Conservation (phyloP, 1,284 basidiomycete genomes). For the Cutaneotrichosporon sp. region DNA sequence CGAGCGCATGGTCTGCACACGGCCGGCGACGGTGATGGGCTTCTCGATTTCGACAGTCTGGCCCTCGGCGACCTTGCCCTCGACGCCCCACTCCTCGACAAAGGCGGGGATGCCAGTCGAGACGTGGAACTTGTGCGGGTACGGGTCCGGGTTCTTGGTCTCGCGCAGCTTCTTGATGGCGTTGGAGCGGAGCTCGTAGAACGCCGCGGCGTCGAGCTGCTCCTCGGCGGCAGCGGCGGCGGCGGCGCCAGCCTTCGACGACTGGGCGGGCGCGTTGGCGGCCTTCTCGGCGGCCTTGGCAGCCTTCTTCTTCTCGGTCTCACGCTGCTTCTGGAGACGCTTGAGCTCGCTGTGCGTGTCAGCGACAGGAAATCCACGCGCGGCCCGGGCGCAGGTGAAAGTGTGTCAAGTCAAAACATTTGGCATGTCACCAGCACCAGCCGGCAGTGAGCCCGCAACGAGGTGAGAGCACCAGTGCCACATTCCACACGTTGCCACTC, state of each 20-base stretch:
- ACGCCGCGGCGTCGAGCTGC: slow-evolving; percentile 65
- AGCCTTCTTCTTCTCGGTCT: slow-evolving; percentile 82
- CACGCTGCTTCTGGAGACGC: slow-evolving; percentile 80
- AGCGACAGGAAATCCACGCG: not conserved
- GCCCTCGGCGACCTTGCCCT: slow-evolving; percentile 64
- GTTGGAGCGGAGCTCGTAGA: slow-evolving; percentile 88
- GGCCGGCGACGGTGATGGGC: slow-evolving; percentile 71
- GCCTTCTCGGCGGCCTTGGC: slow-evolving; percentile 71
- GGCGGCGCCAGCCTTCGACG: slow-evolving; percentile 51
- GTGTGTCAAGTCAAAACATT: not conserved
- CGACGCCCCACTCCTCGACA: slow-evolving; percentile 72
- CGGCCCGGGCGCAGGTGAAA: not conserved
- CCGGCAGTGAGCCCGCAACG: not conserved
- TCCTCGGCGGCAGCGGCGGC: slow-evolving; percentile 42
- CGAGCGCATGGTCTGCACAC: slow-evolving; percentile 86
- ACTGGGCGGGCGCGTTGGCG: slow-evolving; percentile 34
- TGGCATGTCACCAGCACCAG: not conserved
- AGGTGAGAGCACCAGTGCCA: not conserved
- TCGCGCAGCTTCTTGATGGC: slow-evolving; percentile 84
- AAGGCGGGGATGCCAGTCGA: slow-evolving; percentile 74
- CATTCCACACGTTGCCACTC: slow-evolving; percentile 38
- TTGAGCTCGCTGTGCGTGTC: slow-evolving; percentile 83
- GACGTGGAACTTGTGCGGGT: slow-evolving; percentile 99
- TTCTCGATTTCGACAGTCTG: slow-evolving; percentile 30
- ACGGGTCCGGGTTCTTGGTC: slow-evolving; percentile 86